These are phyloP conservation scores for Xenoacremonium recifei DNA, from an alignment of 2,329 filamentous ascomycete species.

Conservation along the genomic window DNA sequence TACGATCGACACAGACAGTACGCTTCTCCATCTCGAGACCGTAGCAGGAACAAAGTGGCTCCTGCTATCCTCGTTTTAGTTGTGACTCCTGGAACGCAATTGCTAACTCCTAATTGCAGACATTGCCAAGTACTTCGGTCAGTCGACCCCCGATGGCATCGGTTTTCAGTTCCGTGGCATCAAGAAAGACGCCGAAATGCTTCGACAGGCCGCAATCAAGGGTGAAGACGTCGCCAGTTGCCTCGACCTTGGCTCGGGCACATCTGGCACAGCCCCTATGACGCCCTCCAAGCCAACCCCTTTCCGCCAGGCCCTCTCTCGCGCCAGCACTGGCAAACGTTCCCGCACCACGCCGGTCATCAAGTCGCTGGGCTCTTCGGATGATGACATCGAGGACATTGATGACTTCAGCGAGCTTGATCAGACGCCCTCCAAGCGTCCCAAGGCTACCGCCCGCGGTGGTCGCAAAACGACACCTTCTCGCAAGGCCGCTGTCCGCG, in stretches of 20 bases:
- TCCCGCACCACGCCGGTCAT: constrained; percentile 15
- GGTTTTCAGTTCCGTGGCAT: constrained; percentile 59
- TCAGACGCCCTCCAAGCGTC: constrained; percentile 37
- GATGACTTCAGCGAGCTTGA: constrained; percentile 32
- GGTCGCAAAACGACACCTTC: constrained; percentile 25
- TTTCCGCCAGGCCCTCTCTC: constrained; percentile 15
- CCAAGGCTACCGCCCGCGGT: constrained; percentile 23
- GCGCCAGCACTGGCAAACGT: constrained; percentile 28
- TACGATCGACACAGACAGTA: constrained; percentile 41
- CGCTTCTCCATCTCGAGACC: constrained; percentile 12
- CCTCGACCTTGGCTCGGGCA: constrained; percentile 27
- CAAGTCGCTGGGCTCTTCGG: constrained; percentile 26
- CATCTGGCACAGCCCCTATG: constrained; percentile 21
- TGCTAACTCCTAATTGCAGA: too few species aligned
- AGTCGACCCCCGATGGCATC: constrained; percentile 57
- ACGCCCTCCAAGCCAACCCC: constrained; percentile 30
- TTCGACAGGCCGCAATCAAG: constrained; percentile 42
- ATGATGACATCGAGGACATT: constrained; percentile 27
- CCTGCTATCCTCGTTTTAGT: too few species aligned
- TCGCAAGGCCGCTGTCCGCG: constrained; percentile 31
- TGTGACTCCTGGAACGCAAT: too few species aligned
- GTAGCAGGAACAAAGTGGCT: neutral
- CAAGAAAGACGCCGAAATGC: constrained; percentile 50
- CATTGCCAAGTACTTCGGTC: constrained; percentile 59
- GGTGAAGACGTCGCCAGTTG: constrained; percentile 46